Conservation (phyloP, 768 basidiomycete species). For the Mycena alexandri region DNA sequence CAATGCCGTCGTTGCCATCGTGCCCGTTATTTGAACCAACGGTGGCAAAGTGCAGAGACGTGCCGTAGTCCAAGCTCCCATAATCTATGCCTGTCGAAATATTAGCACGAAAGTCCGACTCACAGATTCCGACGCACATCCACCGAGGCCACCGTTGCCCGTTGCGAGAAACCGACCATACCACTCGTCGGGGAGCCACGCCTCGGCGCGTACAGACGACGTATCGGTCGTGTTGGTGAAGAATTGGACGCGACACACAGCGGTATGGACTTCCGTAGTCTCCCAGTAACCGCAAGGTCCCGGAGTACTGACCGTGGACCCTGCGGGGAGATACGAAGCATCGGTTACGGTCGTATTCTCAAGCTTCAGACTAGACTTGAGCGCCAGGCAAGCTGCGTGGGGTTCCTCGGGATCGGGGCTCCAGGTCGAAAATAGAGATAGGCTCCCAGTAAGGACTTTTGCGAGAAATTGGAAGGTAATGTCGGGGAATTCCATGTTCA, state of each 20-base stretch:
- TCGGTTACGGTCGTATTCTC: constrained; percentile 30
- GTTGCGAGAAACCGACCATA: constrained; percentile 31
- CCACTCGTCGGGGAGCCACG: constrained; percentile 36
- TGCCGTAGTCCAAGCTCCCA: constrained; percentile 34
- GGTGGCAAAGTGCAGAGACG: constrained; percentile 40
- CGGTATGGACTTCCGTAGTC: background rate
- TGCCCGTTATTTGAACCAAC: constrained; percentile 44
- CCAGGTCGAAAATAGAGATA: constrained; percentile 7
- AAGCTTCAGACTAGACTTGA: constrained; percentile 20
- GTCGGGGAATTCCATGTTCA: constrained; percentile 8
- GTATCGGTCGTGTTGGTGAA: constrained; percentile 18
- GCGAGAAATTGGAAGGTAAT: constrained; percentile 10
- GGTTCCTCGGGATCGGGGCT: background rate
- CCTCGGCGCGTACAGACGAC: constrained; percentile 26
- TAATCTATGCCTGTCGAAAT: constrained; percentile 40
- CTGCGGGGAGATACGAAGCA: constrained; percentile 25
- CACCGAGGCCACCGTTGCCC: constrained; percentile 36
- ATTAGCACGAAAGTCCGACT: no score
- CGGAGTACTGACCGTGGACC: constrained; percentile 6
- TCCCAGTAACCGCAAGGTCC: constrained; percentile 11
- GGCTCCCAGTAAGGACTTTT: constrained; percentile 3
- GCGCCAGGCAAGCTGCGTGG: constrained; percentile 12
- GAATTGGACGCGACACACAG: constrained; percentile 30
- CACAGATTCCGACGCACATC: constrained; percentile 28
- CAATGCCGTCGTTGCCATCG: constrained; percentile 35